These are phyloP conservation scores for Backusella sp. DNA, from an alignment of 192 early-diverging fungal genomes.

Conservation along the genomic window DNA sequence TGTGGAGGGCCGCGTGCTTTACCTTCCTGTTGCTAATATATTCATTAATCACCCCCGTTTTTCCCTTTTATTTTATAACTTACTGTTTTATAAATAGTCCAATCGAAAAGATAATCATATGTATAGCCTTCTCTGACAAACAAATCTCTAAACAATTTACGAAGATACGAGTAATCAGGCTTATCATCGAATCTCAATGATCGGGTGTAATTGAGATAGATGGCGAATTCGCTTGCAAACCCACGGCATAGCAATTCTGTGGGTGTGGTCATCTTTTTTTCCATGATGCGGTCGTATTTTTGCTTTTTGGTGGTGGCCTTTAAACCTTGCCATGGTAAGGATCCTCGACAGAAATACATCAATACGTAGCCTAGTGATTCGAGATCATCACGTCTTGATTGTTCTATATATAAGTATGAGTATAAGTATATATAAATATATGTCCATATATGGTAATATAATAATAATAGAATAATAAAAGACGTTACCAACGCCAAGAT, in stretches of 20 bases:
- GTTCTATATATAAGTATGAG: slow-evolving; percentile 48
- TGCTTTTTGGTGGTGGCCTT: slow-evolving; percentile 88
- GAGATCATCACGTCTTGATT: slow-evolving; percentile 86
- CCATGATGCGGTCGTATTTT: slow-evolving; percentile 95
- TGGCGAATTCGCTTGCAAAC: slow-evolving; percentile 80
- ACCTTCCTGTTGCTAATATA: neutral
- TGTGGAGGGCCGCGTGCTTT: neutral
- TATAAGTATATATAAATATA: neutral
- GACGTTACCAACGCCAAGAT: slow-evolving; percentile 65
- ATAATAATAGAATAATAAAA: neutral
- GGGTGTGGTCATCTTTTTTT: slow-evolving; percentile 90
- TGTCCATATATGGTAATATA: neutral
- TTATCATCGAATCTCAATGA: slow-evolving; percentile 89
- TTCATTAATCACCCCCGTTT: neutral
- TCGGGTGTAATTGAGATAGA: slow-evolving; percentile 85
- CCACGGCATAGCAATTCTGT: slow-evolving; percentile 82
- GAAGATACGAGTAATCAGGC: slow-evolving; percentile 87
- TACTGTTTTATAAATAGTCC: slow-evolving; percentile 72
- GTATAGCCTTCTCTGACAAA: slow-evolving; percentile 87
- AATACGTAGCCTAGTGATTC: slow-evolving; percentile 86
- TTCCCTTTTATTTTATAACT: neutral
- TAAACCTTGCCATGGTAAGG: slow-evolving; percentile 89
- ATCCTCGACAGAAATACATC: slow-evolving; percentile 88
- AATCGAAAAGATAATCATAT: slow-evolving; percentile 90
- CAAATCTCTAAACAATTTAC: slow-evolving; percentile 84